These are phyloP conservation scores for Morella rubra DNA, from an alignment of 306 rosid genomes.

Conservation along the genomic window DNA sequence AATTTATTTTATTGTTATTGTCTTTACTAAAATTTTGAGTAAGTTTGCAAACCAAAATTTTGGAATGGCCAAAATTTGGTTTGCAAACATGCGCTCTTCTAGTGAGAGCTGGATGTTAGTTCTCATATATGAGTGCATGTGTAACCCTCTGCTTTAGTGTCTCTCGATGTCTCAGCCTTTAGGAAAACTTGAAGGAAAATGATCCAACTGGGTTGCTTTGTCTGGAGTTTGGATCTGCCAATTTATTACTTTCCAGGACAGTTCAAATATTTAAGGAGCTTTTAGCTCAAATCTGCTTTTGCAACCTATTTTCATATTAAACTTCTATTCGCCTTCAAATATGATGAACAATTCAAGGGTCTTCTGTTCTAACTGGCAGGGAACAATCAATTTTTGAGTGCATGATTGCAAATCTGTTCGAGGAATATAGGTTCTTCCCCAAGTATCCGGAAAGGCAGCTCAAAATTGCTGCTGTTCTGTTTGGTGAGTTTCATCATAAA, in stretches of 20 bases:
- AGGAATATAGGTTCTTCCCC: slow-evolving; percentile 90
- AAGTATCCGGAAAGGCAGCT: slow-evolving; percentile 98
- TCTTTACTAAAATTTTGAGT: too few relatives aligned
- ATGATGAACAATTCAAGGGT: slow-evolving; percentile 7
- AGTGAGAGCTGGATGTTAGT: background rate
- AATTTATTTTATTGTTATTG: too few relatives aligned
- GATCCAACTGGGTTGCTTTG: background rate
- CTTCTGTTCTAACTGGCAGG: slow-evolving; percentile 51
- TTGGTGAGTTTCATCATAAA: slow-evolving; percentile 61
- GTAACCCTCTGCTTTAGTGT: background rate
- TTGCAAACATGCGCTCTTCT: too few relatives aligned
- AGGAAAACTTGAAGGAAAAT: background rate
- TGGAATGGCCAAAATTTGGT: too few relatives aligned
- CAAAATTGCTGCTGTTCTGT: slow-evolving; percentile 85
- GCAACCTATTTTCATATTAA: background rate
- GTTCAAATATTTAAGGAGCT: slow-evolving; percentile 8
- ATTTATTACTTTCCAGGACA: background rate
- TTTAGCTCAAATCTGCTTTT: slow-evolving; percentile 5
- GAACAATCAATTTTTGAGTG: slow-evolving; percentile 81
- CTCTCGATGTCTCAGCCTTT: background rate
- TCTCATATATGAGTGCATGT: slow-evolving; percentile 1
- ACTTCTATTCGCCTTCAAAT: background rate
- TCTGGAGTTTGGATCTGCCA: background rate
- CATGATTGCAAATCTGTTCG: slow-evolving; percentile 93
- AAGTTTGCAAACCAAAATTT: too few relatives aligned